Percentiles rank a stretch among this genome's conserved stretches.
Evolutionary conservation across 352 stramenopile genomes (phyloP).

Genomic region (Globisporangium irregulare): DNA sequence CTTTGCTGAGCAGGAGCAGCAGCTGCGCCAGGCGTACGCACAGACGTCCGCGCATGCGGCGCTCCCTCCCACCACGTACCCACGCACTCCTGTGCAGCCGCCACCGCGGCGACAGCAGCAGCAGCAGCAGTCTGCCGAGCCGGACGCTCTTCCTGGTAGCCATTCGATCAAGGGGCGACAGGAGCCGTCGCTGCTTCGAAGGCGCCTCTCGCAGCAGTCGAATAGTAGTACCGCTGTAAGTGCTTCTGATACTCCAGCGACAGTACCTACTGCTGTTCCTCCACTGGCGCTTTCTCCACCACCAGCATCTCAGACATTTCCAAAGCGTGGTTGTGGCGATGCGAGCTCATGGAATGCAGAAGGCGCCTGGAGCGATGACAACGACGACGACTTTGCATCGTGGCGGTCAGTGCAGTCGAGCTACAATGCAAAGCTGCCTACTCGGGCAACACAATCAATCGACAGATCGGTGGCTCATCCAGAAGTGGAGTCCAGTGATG

Average conservation of each 20-base stretch:
- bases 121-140: background rate
- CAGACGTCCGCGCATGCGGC: slow-evolving; percentile 5
- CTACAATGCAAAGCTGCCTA: background rate
- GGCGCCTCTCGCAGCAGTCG: slow-evolving; percentile 20
- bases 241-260: background rate
- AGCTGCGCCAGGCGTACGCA: slow-evolving; percentile 41
- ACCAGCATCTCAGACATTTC: background rate
- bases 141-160: background rate
- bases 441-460: background rate
- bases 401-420: slow-evolving; percentile 11
- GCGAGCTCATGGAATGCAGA: background rate
- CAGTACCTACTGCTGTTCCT: background rate
- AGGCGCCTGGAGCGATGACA: slow-evolving; percentile 6
- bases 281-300: slow-evolving; percentile 5
- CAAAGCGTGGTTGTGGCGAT: no score
- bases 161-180: slow-evolving; percentile 1
- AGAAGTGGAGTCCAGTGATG: slow-evolving; percentile 6
- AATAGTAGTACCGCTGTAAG: background rate
- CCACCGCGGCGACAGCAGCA: background rate
- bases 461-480: background rate
- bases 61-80: background rate
- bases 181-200: slow-evolving; percentile 22
- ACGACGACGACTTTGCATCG: slow-evolving; percentile 11
- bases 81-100: background rate
- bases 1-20: slow-evolving; percentile 59